phyloP scores from a whole-genome alignment of 768 basidiomycete species.

The Russula brevipes region DNA sequence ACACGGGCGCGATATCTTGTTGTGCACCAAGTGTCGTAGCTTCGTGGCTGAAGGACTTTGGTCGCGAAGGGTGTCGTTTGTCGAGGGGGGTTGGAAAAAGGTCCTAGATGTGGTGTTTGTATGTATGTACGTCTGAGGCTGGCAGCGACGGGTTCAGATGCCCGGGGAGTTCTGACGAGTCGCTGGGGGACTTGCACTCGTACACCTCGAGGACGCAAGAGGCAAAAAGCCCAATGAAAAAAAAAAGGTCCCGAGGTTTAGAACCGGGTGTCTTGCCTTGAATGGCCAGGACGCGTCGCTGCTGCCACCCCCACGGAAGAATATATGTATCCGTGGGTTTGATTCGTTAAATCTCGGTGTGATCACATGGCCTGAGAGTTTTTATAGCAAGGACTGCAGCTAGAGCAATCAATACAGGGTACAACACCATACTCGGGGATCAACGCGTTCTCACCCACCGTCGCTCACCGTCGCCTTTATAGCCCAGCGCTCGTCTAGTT shows the following conservation, averaged over 20 bases:
- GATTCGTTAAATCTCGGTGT: not conserved
- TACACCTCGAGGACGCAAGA: conserved; percentile 19
- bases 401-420: too few relatives aligned
- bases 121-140: not conserved
- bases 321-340: conserved; percentile 5
- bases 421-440: too few relatives aligned
- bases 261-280: conserved; percentile 20
- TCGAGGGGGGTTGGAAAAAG: conserved; percentile 2
- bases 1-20: not conserved
- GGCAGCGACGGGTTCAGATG: conserved; percentile 13
- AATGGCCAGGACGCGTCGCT: conserved; percentile 13
- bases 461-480: too few relatives aligned
- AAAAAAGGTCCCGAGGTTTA: conserved; percentile 15
- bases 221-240: conserved; percentile 5
- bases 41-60: not conserved
- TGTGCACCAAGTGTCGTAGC: not conserved
- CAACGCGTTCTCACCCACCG: too few relatives aligned
- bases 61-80: not conserved
- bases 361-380: not conserved
- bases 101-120: too few relatives aligned
- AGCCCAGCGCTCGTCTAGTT: too few relatives aligned
- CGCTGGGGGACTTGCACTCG: conserved; percentile 16
- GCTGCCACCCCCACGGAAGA: conserved; percentile 13
- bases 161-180: conserved; percentile 21
- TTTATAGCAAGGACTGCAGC: too few relatives aligned